Conservation (phyloP, 257 asterid genomes). For the Vinca minor region DNA sequence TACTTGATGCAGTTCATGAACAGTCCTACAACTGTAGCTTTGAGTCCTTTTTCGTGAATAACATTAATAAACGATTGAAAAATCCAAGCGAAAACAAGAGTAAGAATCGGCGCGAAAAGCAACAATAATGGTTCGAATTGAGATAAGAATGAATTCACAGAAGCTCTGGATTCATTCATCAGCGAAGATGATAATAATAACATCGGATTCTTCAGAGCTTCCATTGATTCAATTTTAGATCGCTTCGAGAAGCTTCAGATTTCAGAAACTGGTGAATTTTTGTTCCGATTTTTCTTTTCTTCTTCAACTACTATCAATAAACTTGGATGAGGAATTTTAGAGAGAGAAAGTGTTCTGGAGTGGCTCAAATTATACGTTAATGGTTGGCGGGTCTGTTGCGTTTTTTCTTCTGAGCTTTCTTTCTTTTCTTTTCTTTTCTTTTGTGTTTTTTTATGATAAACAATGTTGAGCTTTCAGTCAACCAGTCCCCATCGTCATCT, state of each 20-base stretch:
- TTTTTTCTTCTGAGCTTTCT: no score
- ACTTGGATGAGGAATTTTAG: not conserved
- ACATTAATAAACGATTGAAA: slow-evolving; percentile 33
- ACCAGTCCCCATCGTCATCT: no score
- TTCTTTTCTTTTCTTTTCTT: no score
- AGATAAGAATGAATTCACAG: slow-evolving; percentile 49
- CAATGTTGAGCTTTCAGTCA: no score
- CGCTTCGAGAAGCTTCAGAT: slow-evolving; percentile 3
- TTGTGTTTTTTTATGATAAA: no score
- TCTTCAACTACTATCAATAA: not conserved
- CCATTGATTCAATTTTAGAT: slow-evolving; percentile 46
- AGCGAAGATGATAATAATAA: slow-evolving; percentile 28
- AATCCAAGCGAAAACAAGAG: slow-evolving; percentile 44
- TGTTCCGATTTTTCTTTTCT: not conserved
- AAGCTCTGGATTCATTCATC: slow-evolving; percentile 45
- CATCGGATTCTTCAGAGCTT: slow-evolving; percentile 22
- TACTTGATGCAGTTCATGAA: slow-evolving; percentile 58
- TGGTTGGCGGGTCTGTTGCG: no score
- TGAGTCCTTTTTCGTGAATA: slow-evolving; percentile 63
- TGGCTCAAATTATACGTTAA: not conserved
- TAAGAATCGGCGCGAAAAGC: slow-evolving; percentile 37
- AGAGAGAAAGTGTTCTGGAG: not conserved
- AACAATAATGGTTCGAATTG: slow-evolving; percentile 62
- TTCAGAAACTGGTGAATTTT: not conserved
- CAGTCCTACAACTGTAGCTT: slow-evolving; percentile 43